Evolutionary conservation across 2,329 filamentous ascomycete genomes (phyloP).

Genomic region (Elsinoe fawcettii): DNA sequence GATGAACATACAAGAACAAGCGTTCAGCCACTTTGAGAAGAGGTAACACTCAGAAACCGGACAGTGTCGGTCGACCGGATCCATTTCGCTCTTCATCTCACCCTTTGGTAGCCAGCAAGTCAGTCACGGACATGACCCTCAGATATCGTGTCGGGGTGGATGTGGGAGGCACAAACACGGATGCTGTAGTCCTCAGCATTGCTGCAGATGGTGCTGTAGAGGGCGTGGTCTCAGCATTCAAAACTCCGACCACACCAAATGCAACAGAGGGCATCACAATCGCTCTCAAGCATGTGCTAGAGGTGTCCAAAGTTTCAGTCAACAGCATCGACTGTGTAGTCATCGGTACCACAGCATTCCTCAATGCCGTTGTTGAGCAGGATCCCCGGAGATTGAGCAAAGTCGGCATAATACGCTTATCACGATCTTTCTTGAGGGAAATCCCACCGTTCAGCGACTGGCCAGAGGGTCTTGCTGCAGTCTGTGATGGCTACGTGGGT

Average conservation of each 20-base stretch:
- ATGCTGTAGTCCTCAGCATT: conserved; percentile 26
- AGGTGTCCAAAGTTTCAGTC: conserved; percentile 27
- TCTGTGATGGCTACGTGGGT: conserved; percentile 29
- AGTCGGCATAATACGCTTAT: conserved; percentile 45
- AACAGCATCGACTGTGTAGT: conserved; percentile 36
- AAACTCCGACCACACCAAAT: conserved; percentile 35
- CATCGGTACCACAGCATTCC: conserved; percentile 43
- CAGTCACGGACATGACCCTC: conserved; percentile 11
- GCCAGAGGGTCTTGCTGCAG: conserved; percentile 25
- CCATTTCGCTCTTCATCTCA: background rate
- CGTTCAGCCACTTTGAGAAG: background rate
- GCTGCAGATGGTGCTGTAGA: background rate
- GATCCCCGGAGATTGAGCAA: conserved; percentile 42
- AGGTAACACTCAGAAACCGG: background rate
- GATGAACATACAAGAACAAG: background rate
- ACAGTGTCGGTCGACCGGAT: background rate
- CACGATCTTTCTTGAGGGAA: conserved; percentile 27
- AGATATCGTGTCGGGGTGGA: conserved; percentile 38
- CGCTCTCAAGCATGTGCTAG: conserved; percentile 32
- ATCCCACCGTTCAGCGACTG: conserved; percentile 28
- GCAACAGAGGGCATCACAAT: conserved; percentile 37
- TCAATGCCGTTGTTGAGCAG: conserved; percentile 29
- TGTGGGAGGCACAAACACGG: conserved; percentile 35
- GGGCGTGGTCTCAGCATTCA: conserved; percentile 19
- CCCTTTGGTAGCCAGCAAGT: background rate